Evolutionary conservation across 306 rosid species (phyloP), one percentile per base, ranked within the genome.

Genomic region (Bauhinia variegata): DNA sequence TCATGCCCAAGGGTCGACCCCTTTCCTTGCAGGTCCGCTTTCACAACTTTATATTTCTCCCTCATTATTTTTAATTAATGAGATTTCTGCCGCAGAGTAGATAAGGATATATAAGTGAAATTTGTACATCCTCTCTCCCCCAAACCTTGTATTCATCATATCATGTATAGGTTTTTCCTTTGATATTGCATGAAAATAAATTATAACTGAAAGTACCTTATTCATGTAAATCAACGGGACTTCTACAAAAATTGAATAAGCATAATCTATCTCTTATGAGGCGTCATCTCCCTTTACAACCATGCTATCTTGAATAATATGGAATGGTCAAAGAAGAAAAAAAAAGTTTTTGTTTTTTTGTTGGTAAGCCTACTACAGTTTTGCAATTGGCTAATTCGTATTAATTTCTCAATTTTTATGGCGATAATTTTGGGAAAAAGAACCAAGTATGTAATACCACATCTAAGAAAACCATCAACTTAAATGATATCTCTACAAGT

Each of bases 1-100:
- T 78, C 58, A 91, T 92, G 96, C 81, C 96, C 0, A 87, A 80
- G 87, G 81, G 87, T 76, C 87, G 85, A 37, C 96, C 96, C 1
- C 80, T 89, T 71, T 86, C 98, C 11, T 79, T 92, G 62, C 91
- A 92, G 98, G 98, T 89, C 74, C 43, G 67, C 65, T 66, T 70
- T 66, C 56, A 8, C 31, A 19, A 11, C 4, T 31, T 60, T 31
- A 7, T 43, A 37, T 7, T 60, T 32, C 23, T 49, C 11, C 13
- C 30, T 15, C 17, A 12, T 50, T 6, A n/a, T 11, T 23, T 23
- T 23, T 23, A 23, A 23, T 23, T 23, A 23, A 23, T 23, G 28
- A 23, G 28, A 23, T 23, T 23, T 23, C 28, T 23, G 28, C 28
- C n/a, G n/a, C n/a, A n/a, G n/a, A n/a, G n/a, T n/a, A n/a, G n/a